phyloP scores from a whole-genome alignment of 1,139 yeast genomes.

The Pneumocystis sp. region DNA sequence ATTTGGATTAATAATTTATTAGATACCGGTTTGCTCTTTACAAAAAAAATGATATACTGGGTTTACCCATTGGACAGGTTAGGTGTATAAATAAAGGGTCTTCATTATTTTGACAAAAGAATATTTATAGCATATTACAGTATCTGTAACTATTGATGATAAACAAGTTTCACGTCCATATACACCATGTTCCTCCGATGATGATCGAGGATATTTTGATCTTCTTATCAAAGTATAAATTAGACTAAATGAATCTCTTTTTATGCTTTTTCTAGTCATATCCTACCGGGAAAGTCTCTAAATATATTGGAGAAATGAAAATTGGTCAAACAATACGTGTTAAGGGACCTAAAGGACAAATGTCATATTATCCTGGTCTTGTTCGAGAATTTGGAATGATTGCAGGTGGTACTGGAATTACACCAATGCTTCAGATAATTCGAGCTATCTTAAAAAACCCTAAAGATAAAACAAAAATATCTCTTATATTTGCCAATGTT shows the following conservation, averaged over 20 bases:
- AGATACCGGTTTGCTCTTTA: conserved; percentile 61
- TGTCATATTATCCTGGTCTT: conserved; percentile 72
- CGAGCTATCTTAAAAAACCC: conserved; percentile 66
- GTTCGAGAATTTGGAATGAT: conserved; percentile 66
- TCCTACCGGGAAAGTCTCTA: conserved; percentile 79
- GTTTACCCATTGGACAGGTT: conserved; percentile 79
- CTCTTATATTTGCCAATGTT: conserved; percentile 64
- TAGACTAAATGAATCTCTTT: not conserved
- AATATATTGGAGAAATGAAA: conserved; percentile 50
- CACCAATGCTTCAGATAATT: conserved; percentile 86
- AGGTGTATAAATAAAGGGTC: conserved; percentile 34
- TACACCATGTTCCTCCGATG: conserved; percentile 85
- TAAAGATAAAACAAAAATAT: conserved; percentile 57
- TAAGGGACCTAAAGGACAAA: conserved; percentile 90
- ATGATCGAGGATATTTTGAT: conserved; percentile 70
- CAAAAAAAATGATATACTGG: conserved; percentile 54
- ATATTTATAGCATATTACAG: conserved; percentile 26
- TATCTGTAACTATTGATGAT: conserved; percentile 59
- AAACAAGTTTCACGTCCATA: conserved; percentile 82
- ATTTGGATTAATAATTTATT: not conserved
- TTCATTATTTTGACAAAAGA: conserved; percentile 14
- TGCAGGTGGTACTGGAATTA: conserved; percentile 88
- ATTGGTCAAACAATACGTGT: conserved; percentile 59
- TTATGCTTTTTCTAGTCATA: conserved; percentile 31
- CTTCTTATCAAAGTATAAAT: conserved; percentile 50